Base-by-base conservation (phyloP, 805 yeast species). In the Candida vartiovaarae region DNA sequence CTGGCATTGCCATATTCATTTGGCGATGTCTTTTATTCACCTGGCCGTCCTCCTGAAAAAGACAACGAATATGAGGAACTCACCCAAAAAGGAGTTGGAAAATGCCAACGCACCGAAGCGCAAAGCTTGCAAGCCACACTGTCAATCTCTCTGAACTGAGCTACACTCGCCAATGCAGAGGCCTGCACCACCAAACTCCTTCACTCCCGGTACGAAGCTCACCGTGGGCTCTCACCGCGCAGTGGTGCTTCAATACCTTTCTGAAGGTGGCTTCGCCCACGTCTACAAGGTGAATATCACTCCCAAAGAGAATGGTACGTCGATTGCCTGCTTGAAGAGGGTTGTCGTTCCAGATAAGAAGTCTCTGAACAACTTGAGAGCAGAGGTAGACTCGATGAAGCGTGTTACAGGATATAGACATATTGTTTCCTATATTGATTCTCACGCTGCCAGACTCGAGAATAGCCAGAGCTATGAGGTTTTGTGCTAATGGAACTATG, bases 371-470 rank as follows among this genome's bases (percentile, higher is more conserved):
- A 75, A 82, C 25, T 69, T 93, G 40, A 70, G 98, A 49, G 96
- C 95, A 34, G 99, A 93, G 62, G 99, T 93, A 11, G 98, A 93
- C 60, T 95, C 97, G 9, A 91, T 93, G 98, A 85, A 87, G 64
- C 71, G 95, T 27, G 70, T 93, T 31, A 70, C 81, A 48, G 95
- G 95, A 7, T 76, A 84, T 51, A 74, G 75, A 38, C 81, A 82
- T 59, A 80, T 93, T 48, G 99, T 93, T 2, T 80, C 87, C 3
- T 93, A 93, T 62, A 85, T 89, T 41, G 99, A 93, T 62, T 87
- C 96, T 3, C 96, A 93, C 66, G 99, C 99, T 6, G 80, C 95
- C 9, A 73, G 95, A 53, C 66, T 83, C 63, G 45, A 65, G 25
- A 45, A 56, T n/a, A 60, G 68, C 3, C 60, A 59, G 20, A 86